Conservation (phyloP, 805 yeast genomes). For the Zygotorulaspora sp. region DNA sequence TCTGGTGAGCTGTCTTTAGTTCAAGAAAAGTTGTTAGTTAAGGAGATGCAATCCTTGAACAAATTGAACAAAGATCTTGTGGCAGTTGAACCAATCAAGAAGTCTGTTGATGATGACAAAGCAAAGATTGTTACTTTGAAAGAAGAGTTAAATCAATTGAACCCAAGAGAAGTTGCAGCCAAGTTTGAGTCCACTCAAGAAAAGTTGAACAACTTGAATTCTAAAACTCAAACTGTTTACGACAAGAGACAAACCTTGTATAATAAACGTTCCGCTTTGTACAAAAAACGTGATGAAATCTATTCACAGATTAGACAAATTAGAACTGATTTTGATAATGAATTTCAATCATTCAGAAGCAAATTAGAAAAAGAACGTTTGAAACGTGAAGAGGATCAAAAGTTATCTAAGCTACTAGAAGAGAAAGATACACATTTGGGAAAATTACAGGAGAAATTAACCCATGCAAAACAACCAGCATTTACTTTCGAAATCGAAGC, state of each 20-base stretch:
- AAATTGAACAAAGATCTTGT: constrained; percentile 76
- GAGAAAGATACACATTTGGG: constrained; percentile 50
- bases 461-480: constrained; percentile 77
- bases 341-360: constrained; percentile 64
- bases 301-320: constrained; percentile 63
- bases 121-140: constrained; percentile 71
- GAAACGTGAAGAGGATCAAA: constrained; percentile 54
- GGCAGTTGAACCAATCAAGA: constrained; percentile 67
- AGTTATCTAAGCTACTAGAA: constrained; percentile 42
- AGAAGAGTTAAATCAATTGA: constrained; percentile 50
- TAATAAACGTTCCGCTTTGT: constrained; percentile 61
- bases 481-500: constrained; percentile 71
- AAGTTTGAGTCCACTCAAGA: constrained; percentile 65
- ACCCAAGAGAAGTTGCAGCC: constrained; percentile 61
- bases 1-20: constrained; percentile 79
- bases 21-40: constrained; percentile 80
- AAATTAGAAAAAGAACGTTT: constrained; percentile 70
- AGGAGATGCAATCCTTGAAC: constrained; percentile 80
- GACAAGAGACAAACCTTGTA: constrained; percentile 62
- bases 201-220: constrained; percentile 62
- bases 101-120: constrained; percentile 73
- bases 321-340: constrained; percentile 70
- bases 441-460: constrained; percentile 65
- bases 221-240: constrained; percentile 54
- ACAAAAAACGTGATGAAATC: constrained; percentile 62